Percentiles rank a stretch among this genome's conserved stretches.
Evolutionary conservation across 148 eudicot species (phyloP).

Genomic region (Arctostaphylos glauca): DNA sequence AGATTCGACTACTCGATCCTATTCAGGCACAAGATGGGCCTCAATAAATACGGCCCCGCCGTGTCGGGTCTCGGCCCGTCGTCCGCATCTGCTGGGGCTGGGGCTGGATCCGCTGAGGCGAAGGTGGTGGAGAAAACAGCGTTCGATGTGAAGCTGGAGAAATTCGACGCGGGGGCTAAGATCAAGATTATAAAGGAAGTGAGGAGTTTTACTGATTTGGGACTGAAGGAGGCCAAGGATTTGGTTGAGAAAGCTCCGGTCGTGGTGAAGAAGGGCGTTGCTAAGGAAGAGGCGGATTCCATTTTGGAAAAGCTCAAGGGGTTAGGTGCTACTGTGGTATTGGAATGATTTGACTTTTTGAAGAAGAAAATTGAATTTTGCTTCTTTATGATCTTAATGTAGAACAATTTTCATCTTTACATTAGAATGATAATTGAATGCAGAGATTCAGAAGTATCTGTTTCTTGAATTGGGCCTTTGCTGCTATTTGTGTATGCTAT

Average conservation of each 20-base stretch:
- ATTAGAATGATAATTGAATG: background rate
- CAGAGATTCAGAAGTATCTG: background rate
- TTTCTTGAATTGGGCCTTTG: background rate
- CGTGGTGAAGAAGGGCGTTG: constrained; percentile 64
- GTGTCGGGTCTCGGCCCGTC: constrained; percentile 8
- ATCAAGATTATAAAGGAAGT: constrained; percentile 24
- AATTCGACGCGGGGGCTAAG: constrained; percentile 47
- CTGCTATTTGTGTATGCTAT: background rate
- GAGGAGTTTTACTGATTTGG: constrained; percentile 24
- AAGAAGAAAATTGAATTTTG: background rate
- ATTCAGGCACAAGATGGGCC: constrained; percentile 57
- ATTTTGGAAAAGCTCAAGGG: constrained; percentile 68
- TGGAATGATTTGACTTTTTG: constrained; percentile 46
- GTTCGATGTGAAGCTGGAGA: constrained; percentile 77
- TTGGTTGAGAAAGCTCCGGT: constrained; percentile 76
- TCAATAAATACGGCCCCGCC: constrained; percentile 35
- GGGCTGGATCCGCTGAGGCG: constrained; percentile 22
- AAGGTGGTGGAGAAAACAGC: constrained; percentile 58
- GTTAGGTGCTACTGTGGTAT: constrained; percentile 76
- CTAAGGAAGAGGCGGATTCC: constrained; percentile 67
- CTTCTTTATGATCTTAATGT: background rate
- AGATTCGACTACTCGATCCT: constrained; percentile 60
- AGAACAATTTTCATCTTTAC: constrained; percentile 7
- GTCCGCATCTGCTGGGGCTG: constrained; percentile 5
- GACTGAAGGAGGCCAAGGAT: constrained; percentile 68